Evolutionary conservation across 129 eudicot genomes (phyloP), one percentile per base, ranked within the genome.

Genomic region (Pulicaria dysenterica): DNA sequence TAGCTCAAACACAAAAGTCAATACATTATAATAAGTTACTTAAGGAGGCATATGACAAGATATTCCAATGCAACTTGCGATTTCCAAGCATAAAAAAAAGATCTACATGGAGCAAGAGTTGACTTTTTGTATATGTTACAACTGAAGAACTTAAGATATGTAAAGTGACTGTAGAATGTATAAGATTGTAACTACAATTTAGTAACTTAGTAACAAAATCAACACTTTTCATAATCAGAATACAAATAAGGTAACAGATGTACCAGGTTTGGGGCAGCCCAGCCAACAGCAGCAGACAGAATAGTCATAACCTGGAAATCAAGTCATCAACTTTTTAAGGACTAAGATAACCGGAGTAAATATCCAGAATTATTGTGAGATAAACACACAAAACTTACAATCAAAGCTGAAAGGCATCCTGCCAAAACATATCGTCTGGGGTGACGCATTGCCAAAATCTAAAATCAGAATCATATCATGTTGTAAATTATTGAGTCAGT

Each of bases 191-290:
- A 24, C 31, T 24, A 24, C 31, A 24, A 24, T 24, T 24, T 24
- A 24, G 31, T 39, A 41, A 63, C 49, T n/a, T n/a, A 70, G 41
- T 39, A 41, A 63, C 49, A 15, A 57, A 43, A 42, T 8, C 24
- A 59, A 59, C 8, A 59, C 45, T 5, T 8, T 11, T 12, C 14
- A 7, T 47, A 58, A 61, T 37, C 53, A 40, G 10, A 73, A 49
- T 41, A 13, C 51, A 39, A 45, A 47, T 3, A 68, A 34, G 45
- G 38, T n/a, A 14, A 76, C 50, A 77, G 8, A 69, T 83, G 56
- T 74, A 95, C 99, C 94, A 95, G 85, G 78, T 88, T 95, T 38
- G 99, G 99, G 83, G 99, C 97, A 82, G 97, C 99, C 99, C 99
- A 95, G 39, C 99, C 99, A 79, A 95, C 94, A 71, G 82, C 85